Percentiles rank a stretch among this genome's conserved stretches.
phyloP scores from a whole-genome alignment of 1,284 basidiomycete genomes.

The Cryptococcus maquisensis region DNA sequence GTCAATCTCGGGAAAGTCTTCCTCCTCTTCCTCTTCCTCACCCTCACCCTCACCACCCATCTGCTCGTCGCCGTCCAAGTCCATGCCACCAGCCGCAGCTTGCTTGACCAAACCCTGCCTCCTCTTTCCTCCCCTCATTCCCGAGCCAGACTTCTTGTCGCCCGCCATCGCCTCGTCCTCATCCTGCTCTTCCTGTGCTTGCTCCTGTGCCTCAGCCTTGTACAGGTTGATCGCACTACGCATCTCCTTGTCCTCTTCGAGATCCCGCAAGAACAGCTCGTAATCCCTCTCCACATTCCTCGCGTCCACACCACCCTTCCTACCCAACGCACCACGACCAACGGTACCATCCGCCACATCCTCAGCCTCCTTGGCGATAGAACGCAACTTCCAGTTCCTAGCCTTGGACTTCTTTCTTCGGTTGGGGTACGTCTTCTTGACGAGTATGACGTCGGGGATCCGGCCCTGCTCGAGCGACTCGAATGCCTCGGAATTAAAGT shows the following conservation, averaged over 20 bases:
- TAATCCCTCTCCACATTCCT: constrained; percentile 96
- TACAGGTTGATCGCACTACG: constrained; percentile 85
- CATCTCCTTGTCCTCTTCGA: constrained; percentile 96
- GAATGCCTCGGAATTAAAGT: constrained; percentile 89
- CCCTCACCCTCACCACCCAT: constrained; percentile 37
- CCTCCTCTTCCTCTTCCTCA: constrained; percentile 56
- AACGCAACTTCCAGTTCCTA: constrained; percentile 82
- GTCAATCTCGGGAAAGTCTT: constrained; percentile 83
- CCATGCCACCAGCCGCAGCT: constrained; percentile 61
- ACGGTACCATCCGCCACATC: constrained; percentile 62
- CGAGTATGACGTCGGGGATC: constrained; percentile 86
- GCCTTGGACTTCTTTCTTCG: constrained; percentile 83
- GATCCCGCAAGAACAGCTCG: constrained; percentile 88
- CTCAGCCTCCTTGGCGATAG: constrained; percentile 90
- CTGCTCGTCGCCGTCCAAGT: constrained; percentile 53
- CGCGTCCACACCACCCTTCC: constrained; percentile 84
- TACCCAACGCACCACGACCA: constrained; percentile 78
- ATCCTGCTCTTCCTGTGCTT: constrained; percentile 43
- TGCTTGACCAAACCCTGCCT: constrained; percentile 50
- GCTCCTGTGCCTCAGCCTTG: constrained; percentile 49
- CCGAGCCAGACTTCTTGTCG: constrained; percentile 53
- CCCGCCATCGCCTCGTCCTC: constrained; percentile 45
- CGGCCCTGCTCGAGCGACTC: constrained; percentile 67
- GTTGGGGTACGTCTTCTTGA: constrained; percentile 95
- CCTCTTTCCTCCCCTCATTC: constrained; percentile 54